These are phyloP conservation scores for Talinum fruticosum DNA, from an alignment of 148 eudicot genomes.

Conservation along the genomic window DNA sequence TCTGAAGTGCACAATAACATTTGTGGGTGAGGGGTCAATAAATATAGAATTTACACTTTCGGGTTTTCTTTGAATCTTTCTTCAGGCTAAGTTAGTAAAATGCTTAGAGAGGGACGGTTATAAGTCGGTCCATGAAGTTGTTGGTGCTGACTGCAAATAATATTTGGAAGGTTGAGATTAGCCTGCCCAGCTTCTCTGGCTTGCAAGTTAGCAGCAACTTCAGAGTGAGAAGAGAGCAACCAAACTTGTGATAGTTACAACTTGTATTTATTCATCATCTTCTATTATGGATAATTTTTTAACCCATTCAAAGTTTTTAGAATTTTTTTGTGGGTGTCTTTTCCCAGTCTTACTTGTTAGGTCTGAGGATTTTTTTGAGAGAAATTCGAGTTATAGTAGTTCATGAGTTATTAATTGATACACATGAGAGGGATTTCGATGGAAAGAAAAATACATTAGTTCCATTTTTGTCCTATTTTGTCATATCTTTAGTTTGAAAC, in stretches of 20 bases:
- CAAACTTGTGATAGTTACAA: not conserved
- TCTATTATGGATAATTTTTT: not conserved
- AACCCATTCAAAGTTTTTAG: not conserved
- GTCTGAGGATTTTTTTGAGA: not conserved
- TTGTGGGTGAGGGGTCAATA: too few relatives aligned
- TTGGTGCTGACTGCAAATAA: constrained; percentile 83
- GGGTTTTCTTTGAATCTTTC: not conserved
- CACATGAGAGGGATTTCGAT: too few relatives aligned
- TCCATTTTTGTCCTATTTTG: too few relatives aligned
- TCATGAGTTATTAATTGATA: too few relatives aligned
- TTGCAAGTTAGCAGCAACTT: not conserved
- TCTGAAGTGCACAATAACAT: too few relatives aligned
- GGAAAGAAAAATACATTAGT: too few relatives aligned
- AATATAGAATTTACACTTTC: not conserved
- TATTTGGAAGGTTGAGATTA: not conserved
- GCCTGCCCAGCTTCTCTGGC: not conserved
- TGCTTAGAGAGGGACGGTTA: constrained; percentile 91
- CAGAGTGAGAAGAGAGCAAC: not conserved
- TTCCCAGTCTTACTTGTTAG: too few relatives aligned
- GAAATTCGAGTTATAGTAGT: too few relatives aligned
- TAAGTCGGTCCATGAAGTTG: constrained; percentile 85
- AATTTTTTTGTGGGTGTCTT: not conserved
- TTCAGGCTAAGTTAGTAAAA: constrained; percentile 78
- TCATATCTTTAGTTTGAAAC: too few relatives aligned
- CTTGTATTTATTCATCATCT: not conserved